Base-by-base conservation (phyloP, 495 filamentous ascomycete species). In the Bombardia bombarda region DNA sequence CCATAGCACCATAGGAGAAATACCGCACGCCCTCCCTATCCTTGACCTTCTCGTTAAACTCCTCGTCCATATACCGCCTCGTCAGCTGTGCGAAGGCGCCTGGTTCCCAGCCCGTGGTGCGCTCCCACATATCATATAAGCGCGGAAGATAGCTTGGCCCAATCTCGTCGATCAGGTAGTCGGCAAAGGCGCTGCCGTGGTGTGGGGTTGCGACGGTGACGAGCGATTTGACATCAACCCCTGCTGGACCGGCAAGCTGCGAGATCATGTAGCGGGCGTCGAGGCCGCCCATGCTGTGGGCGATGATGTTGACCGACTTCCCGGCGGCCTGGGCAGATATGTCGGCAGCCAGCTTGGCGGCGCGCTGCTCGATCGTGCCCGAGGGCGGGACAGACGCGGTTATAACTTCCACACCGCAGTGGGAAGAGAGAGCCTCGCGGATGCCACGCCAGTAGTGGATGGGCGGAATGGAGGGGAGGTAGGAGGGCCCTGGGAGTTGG, bases 381-480 rank as follows among this genome's bases (percentile, higher is more conserved):
- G 80, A 83, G 1, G 89, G 74, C 4, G 89, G 87, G 10, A 96
- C 89, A 3, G 79, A 74, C 7, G 87, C 78, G 3, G 79, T 86
- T 38, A 95, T 86, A 25, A 96, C 87, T 49, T 90, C 75, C 14
- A 87, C 72, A 3, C 80, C 80, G n/a, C n/a, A n/a, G 47, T 84
- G 82, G 34, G 80, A 74, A 8, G 60, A 66, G 16, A 96, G 65
- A 2, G 84, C 87, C 45, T 92, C 84, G 26, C 75, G 79, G 47
- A 97, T 95, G 1, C 90, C 90, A 25, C 84, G 79, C 90, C 90
- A 97, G 61, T 97, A 97, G 28, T 85, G 78, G 18, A 97, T 78
- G 3, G 82, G 74, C 0, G 88, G 90, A 2, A 97, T 78, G 3
- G 82, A 75, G 0, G 88, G 90, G 2, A 95, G 61, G 45, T 74